phyloP scores from a whole-genome alignment of 179 eudicot species.

The Heliamphora pulchella region DNA sequence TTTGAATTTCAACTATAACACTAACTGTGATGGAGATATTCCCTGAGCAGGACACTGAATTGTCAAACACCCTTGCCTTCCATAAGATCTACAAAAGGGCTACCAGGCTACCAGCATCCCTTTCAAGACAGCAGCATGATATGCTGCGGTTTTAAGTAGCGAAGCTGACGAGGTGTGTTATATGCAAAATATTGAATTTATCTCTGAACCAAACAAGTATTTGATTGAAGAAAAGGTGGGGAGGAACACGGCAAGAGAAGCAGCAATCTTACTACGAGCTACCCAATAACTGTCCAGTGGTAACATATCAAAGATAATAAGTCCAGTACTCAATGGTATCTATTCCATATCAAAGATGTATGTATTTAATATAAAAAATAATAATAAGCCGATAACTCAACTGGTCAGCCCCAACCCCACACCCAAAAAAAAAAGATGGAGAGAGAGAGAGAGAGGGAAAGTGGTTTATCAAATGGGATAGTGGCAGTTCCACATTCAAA shows the following conservation, averaged over 20 bases:
- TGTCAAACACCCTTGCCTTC: background rate
- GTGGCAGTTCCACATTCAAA: background rate
- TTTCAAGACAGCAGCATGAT: conserved; percentile 5
- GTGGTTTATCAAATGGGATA: background rate
- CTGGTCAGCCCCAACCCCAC: background rate
- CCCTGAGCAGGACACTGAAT: background rate
- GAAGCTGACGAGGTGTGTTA: background rate
- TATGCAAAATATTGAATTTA: conserved; percentile 1
- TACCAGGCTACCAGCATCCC: background rate
- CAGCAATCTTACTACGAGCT: background rate
- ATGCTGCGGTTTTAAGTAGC: background rate
- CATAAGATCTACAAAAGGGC: background rate
- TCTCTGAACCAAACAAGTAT: background rate
- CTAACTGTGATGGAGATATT: background rate
- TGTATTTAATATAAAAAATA: background rate
- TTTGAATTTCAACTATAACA: too few species aligned
- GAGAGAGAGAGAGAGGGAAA: background rate
- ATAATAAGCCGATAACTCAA: too few species aligned
- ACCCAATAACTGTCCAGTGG: background rate
- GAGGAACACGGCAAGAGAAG: too few species aligned
- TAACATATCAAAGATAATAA: background rate
- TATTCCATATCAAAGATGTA: background rate
- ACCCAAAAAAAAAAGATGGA: background rate
- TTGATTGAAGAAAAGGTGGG: background rate
- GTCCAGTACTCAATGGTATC: background rate